These are phyloP conservation scores for Fusarium clavum DNA, from an alignment of 2,329 filamentous ascomycete genomes.

Conservation along the genomic window DNA sequence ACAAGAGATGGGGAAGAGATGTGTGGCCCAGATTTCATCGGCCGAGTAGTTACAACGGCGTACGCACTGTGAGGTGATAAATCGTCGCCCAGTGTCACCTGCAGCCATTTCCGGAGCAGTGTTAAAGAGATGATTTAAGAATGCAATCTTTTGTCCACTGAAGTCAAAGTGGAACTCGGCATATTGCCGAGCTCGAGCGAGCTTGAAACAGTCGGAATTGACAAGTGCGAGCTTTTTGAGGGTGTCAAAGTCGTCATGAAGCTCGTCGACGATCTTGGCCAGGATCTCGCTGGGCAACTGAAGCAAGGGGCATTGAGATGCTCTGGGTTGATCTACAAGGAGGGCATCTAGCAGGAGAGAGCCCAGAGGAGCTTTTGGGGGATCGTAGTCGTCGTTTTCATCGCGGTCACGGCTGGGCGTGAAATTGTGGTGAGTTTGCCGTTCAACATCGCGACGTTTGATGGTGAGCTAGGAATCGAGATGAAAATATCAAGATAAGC, in stretches of 20 bases:
- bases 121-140: neutral
- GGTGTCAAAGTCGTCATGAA: neutral
- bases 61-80: neutral
- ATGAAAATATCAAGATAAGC: too few relatives aligned
- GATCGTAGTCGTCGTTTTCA: neutral
- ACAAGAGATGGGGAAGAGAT: too few relatives aligned
- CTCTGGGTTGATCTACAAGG: neutral
- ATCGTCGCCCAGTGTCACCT: neutral
- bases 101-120: too few relatives aligned
- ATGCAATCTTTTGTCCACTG: neutral
- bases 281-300: neutral
- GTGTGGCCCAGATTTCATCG: too few relatives aligned
- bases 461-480: too few relatives aligned
- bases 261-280: neutral
- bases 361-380: neutral
- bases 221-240: neutral
- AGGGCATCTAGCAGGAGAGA: neutral
- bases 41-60: too few relatives aligned
- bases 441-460: too few relatives aligned
- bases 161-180: conserved; percentile 27
- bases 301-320: neutral
- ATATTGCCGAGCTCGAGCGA: conserved; percentile 30
- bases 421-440: too few relatives aligned
- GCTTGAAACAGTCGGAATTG: conserved; percentile 34
- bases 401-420: too few relatives aligned